A percentile compares a stretch with the other conserved stretches of the same genome.
Conservation (phyloP, 768 basidiomycete species). For the Chalciporus sphaerocephalus region DNA sequence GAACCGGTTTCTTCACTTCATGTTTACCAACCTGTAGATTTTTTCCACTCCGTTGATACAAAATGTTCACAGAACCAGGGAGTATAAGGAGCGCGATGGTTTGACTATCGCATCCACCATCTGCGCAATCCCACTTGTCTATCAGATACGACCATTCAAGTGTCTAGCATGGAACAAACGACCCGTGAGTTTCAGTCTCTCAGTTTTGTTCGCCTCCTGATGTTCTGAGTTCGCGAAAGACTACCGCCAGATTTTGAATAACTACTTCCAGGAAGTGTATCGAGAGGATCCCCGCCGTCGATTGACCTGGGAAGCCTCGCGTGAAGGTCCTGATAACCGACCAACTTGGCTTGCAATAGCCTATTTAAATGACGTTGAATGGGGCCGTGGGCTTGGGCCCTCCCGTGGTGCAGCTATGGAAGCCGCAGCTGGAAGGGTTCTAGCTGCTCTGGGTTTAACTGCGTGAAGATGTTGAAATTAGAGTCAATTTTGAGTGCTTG, state of each 20-base stretch:
- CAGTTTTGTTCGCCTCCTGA: not conserved
- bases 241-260: conserved; percentile 22
- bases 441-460: conserved; percentile 8
- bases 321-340: conserved; percentile 16
- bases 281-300: conserved; percentile 12
- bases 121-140: not conserved
- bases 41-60: conserved; percentile 3
- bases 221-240: conserved; percentile 6
- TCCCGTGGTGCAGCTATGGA: conserved; percentile 22
- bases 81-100: conserved; percentile 14
- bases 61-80: conserved; percentile 2
- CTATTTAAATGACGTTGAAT: conserved; percentile 14
- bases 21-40: conserved; percentile 23
- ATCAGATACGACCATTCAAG: not conserved
- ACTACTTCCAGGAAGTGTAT: conserved; percentile 17
- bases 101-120: not conserved
- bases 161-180: conserved; percentile 4
- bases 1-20: not conserved
- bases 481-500: too few relatives aligned
- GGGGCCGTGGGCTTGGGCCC: conserved; percentile 19
- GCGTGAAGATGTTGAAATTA: not conserved
- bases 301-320: conserved; percentile 16
- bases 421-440: conserved; percentile 15
- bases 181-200: conserved; percentile 8
- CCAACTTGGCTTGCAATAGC: conserved; percentile 26